Base-by-base conservation (phyloP, 208 protist genomes). In the Leptomonas pyrrhocoris region DNA sequence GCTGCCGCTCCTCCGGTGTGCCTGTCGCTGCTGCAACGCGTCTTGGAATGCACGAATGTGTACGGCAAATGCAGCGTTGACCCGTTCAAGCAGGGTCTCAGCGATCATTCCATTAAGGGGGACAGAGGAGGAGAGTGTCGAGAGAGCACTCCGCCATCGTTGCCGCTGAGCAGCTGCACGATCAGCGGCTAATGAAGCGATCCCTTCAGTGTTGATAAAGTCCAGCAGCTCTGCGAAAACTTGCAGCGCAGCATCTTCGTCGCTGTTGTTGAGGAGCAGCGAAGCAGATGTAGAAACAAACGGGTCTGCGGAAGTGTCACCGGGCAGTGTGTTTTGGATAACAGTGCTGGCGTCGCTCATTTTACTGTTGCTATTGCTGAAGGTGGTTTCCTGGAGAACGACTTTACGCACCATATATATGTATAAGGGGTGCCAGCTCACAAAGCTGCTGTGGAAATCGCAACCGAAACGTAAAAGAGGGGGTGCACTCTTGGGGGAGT, bases 181-280 rank as follows among this genome's bases (percentile, higher is more conserved):
- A 4, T 40, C 23, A 19, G 42, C 31, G 0, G 1, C 2, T 49
- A 51, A 18, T 6, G 45, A 56, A 19, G 34, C 40, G 36, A 72
- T 25, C 18, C 57, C 64, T 8, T 31, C 21, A 1, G 36, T 38
- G n/a, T 40, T 36, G 3, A 79, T n/a, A n/a, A 30, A 42, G 8
- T 65, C 55, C 27, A 62, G 57, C 79, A 73, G 42, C 71, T 77
- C 73, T 57, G 76, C 64, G 16, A 70, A 27, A 11, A 61, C 49
- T 42, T 42, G 21, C 55, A 74, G 23, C 8, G 62, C 63, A n/a
- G 48, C 63, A 1, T 68, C 58, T 38, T 67, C 64, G 16, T 66
- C 36, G 19, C 5, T 0, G 7, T 27, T 36, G n/a, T 55, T 16
- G 0, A 28, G 13, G 2, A 38, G 25, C 13, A 27, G 13, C 27